These are phyloP conservation scores for Aspergillus cavernicola DNA, from an alignment of 495 filamentous ascomycete species.

Conservation along the genomic window DNA sequence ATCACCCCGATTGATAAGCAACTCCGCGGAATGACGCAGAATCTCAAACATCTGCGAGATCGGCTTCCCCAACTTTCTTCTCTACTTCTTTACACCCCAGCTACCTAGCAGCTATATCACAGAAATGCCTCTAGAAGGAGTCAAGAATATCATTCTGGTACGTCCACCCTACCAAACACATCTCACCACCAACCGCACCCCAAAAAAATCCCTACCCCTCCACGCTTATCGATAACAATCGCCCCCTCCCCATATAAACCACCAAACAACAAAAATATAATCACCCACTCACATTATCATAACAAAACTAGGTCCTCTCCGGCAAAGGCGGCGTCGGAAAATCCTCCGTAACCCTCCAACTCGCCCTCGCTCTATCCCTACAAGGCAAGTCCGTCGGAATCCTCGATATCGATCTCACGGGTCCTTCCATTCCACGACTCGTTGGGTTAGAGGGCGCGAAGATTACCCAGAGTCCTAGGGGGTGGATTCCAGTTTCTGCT, in stretches of 20 bases:
- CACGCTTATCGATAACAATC: constrained; percentile 43
- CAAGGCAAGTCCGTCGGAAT: constrained; percentile 85
- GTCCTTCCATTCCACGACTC: constrained; percentile 91
- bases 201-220: constrained; percentile 19
- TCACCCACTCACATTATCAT: background rate
- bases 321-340: constrained; percentile 98
- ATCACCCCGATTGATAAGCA: constrained; percentile 45
- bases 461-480: constrained; percentile 81
- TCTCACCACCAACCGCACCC: background rate
- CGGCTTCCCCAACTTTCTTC: constrained; percentile 23
- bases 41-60: constrained; percentile 23
- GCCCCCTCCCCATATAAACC: too few species aligned
- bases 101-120: too few species aligned
- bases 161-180: constrained; percentile 10
- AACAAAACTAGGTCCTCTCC: constrained; percentile 77
- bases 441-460: constrained; percentile 85
- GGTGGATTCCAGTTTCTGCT: constrained; percentile 85
- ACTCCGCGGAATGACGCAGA: constrained; percentile 30
- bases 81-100: background rate
- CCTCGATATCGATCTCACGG: constrained; percentile 93
- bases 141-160: constrained; percentile 53
- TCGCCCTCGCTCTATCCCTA: constrained; percentile 84
- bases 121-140: constrained; percentile 47
- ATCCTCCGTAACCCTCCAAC: constrained; percentile 92
- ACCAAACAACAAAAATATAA: too few species aligned